phyloP scores from a whole-genome alignment of 345 rosid species.

The Citrus medica region DNA sequence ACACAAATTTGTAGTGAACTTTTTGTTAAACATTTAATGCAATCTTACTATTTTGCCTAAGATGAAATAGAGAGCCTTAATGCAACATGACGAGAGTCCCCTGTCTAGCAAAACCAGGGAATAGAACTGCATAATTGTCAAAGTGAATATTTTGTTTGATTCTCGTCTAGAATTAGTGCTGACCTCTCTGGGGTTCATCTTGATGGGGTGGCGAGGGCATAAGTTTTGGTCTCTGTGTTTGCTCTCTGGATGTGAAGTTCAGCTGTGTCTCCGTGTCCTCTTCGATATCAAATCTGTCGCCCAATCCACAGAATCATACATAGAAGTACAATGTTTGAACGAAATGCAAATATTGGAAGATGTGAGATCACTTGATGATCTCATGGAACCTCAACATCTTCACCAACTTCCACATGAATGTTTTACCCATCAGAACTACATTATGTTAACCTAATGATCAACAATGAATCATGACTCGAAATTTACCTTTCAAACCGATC shows the following conservation, averaged over 20 bases:
- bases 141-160: neutral
- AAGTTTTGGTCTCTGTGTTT: slow-evolving; percentile 41
- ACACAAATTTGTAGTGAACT: neutral
- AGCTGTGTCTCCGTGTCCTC: slow-evolving; percentile 60
- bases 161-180: slow-evolving; percentile 6
- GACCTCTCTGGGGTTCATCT: slow-evolving; percentile 53
- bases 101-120: neutral
- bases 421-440: neutral
- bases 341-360: neutral
- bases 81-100: neutral
- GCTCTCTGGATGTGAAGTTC: slow-evolving; percentile 49
- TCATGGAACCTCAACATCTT: neutral
- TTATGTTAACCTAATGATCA: neutral
- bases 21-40: neutral
- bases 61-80: neutral
- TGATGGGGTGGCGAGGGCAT: slow-evolving; percentile 51
- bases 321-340: neutral
- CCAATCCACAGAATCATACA: slow-evolving; percentile 7
- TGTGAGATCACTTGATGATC: neutral
- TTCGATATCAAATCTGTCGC: slow-evolving; percentile 69
- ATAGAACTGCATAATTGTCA: neutral
- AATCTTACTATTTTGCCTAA: neutral
- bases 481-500: slow-evolving; percentile 65
- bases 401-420: neutral
- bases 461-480: neutral